A percentile compares a stretch with the other conserved stretches of the same genome.
These are phyloP conservation scores for Coelomomyces lativittatus DNA, from an alignment of 371 early-diverging fungal genomes.

Conservation along the genomic window DNA sequence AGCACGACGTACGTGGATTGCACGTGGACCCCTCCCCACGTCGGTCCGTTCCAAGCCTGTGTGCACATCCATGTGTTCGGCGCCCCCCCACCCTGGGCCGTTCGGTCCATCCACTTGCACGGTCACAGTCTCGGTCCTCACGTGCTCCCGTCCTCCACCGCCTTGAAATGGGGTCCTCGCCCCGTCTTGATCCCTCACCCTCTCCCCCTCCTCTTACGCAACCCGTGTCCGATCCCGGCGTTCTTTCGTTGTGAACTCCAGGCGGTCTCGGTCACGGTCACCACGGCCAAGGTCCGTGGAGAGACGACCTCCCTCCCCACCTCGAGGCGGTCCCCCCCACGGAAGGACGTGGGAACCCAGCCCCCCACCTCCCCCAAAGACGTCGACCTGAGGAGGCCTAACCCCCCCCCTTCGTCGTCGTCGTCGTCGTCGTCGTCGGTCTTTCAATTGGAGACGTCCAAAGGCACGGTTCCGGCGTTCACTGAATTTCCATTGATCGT, in stretches of 20 bases:
- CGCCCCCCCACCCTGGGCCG: constrained; percentile 10
- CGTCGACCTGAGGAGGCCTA: too few relatives aligned
- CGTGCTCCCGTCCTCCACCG: constrained; percentile 10
- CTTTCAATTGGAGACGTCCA: constrained; percentile 11
- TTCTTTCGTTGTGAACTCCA: constrained; percentile 8
- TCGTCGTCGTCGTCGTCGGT: constrained; percentile 11
- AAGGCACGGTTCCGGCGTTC: constrained; percentile 11
- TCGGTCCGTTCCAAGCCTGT: constrained; percentile 15
- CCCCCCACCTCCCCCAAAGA: too few relatives aligned
- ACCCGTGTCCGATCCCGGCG: constrained; percentile 24
- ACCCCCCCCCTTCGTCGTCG: too few relatives aligned
- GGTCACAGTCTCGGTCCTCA: constrained; percentile 25
- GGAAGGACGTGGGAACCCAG: too few relatives aligned
- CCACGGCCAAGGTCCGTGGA: too few relatives aligned
- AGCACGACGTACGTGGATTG: constrained; percentile 7
- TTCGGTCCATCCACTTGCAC: constrained; percentile 11
- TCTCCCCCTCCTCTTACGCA: constrained; percentile 8
- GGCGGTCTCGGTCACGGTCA: too few relatives aligned
- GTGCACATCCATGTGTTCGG: constrained; percentile 9
- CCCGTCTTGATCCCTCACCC: constrained; percentile 11
- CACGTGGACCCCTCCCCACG: constrained; percentile 10
- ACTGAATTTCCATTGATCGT: constrained; percentile 6
- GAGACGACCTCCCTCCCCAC: too few relatives aligned
- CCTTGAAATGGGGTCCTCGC: constrained; percentile 27
- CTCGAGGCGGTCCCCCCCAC: too few relatives aligned